Evolutionary conservation across 768 basidiomycete species (phyloP).

Genomic region (Mycena metata): DNA sequence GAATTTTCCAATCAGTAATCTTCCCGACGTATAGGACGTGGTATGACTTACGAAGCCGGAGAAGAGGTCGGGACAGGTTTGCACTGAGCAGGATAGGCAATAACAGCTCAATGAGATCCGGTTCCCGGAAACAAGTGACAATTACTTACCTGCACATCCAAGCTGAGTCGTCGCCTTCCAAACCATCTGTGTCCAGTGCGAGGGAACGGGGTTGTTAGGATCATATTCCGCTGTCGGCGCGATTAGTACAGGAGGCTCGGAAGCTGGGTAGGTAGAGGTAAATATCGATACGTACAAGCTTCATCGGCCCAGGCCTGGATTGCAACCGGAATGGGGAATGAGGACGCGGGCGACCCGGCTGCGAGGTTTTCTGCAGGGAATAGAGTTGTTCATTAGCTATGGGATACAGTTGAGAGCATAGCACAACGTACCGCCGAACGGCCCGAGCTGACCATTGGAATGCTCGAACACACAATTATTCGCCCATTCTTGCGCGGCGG

Average conservation of each 20-base stretch:
- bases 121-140: too few relatives aligned
- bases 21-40: conserved; percentile 43
- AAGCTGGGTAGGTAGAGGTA: conserved; percentile 1
- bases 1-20: conserved; percentile 1
- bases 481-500: conserved; percentile 61
- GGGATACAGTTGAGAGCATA: background rate
- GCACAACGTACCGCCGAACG: conserved; percentile 53
- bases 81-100: conserved; percentile 12
- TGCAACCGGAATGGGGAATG: conserved; percentile 48
- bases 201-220: conserved; percentile 54
- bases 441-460: conserved; percentile 51
- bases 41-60: conserved; percentile 41
- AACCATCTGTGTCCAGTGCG: conserved; percentile 65
- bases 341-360: conserved; percentile 56
- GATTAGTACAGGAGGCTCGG: background rate
- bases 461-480: conserved; percentile 63
- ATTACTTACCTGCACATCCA: conserved; percentile 51
- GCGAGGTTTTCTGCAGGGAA: conserved; percentile 61
- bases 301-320: conserved; percentile 60
- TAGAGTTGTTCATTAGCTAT: background rate
- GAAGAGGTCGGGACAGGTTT: conserved; percentile 56
- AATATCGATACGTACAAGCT: conserved; percentile 50
- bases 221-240: conserved; percentile 50
- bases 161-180: conserved; percentile 63
- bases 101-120: background rate